Evolutionary conservation across 306 rosid genomes (phyloP), one percentile per base, ranked within the genome.

Genomic region (Crataegus laevigata): DNA sequence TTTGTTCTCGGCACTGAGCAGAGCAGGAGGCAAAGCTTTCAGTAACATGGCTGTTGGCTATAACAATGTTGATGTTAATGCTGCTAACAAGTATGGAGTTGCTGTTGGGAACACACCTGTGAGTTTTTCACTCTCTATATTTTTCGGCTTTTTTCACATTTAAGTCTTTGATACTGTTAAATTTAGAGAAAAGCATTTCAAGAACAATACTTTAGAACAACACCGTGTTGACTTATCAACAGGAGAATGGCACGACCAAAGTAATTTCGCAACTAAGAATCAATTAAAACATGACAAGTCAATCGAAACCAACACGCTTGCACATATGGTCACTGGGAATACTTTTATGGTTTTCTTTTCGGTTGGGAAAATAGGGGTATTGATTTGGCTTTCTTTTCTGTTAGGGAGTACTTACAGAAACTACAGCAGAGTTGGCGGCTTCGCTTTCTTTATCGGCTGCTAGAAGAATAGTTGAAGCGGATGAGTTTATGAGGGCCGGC

Each of bases 11-110:
- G 94, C 98, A 2, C 87, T 96, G 86, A 90, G 99, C 84, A 89
- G 73, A 84, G 99, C 99, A 0, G 99, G 99, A 79, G 99, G 99
- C 28, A 92, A 87, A 73, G 98, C 97, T 75, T 92, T 96, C 81
- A 92, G 99, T 78, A 96, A 96, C 79, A 96, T 96, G 98, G 99
- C 97, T 10, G 99, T 96, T 83, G 99, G 99, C 67, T 96, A 96
- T 69, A 96, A 96, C 71, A 96, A 96, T 80, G 99, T 96, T 25
- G 90, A 92, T 88, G 96, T 92, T 68, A 72, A 83, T 76, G 98
- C 97, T 84, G 97, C 98, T 54, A 93, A 79, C 74, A 93, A 93
- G 85, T 74, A 91, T 34, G 97, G 97, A 74, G 87, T 93, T 87
- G 97, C 98, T 77, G 93, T 93, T 77, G 98, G 98, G 79, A 93